These are phyloP conservation scores for Termitomyces sp. DNA, from an alignment of 768 basidiomycete genomes.

Conservation along the genomic window DNA sequence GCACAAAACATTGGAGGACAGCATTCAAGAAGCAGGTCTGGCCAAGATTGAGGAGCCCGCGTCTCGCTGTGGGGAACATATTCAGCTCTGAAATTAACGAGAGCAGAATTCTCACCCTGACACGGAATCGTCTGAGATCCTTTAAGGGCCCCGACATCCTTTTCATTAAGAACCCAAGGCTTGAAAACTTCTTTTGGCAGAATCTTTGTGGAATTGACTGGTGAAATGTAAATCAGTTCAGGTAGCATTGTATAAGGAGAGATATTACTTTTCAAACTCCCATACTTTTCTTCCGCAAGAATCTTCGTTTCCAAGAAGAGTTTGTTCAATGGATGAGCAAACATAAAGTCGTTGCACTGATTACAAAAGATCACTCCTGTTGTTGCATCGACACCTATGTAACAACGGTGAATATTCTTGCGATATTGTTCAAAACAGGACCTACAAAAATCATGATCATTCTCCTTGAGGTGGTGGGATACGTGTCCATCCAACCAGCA, in stretches of 20 bases:
- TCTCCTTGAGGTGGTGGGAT: conserved; percentile 50
- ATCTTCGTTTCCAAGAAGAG: conserved; percentile 43
- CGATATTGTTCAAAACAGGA: conserved; percentile 13
- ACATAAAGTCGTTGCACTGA: conserved; percentile 74
- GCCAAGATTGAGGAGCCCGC: conserved; percentile 84
- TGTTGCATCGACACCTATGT: conserved; percentile 66
- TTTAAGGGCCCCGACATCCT: conserved; percentile 43
- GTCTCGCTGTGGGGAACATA: conserved; percentile 48
- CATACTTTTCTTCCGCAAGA: conserved; percentile 56
- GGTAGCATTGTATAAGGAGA: background rate
- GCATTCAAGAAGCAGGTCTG: conserved; percentile 95
- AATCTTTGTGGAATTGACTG: conserved; percentile 19
- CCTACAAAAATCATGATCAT: conserved; percentile 67
- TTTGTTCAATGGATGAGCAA: conserved; percentile 50
- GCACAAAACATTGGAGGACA: conserved; percentile 83
- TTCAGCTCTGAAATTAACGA: background rate
- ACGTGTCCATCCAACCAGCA: conserved; percentile 69
- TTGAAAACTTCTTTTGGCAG: conserved; percentile 31
- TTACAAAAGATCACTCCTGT: conserved; percentile 75
- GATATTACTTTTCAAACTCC: conserved; percentile 55
- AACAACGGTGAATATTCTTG: background rate
- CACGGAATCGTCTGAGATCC: conserved; percentile 58
- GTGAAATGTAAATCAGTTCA: background rate
- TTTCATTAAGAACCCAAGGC: conserved; percentile 35
- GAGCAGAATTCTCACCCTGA: conserved; percentile 50